Base-by-base conservation (phyloP, 306 rosid genomes). In the Datisca glomerata region DNA sequence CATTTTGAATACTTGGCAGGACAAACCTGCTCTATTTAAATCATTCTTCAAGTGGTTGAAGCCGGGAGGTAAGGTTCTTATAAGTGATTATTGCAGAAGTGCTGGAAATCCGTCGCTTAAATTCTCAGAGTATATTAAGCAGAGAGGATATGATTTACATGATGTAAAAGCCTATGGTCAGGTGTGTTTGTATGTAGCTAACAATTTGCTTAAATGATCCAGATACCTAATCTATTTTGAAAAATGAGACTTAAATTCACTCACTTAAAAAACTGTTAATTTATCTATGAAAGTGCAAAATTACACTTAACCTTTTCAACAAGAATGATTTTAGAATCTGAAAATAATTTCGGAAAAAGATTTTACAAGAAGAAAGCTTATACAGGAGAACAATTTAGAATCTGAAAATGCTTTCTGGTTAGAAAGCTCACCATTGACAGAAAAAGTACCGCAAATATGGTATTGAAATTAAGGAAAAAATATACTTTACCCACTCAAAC, bases 21-120 rank as follows among this genome's bases (percentile, higher is more conserved):
- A 89, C 49, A 89, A 89, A 65, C 72, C 75, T 15, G 75, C 78
- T 37, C 21, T 84, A 27, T 78, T 89, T 53, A 70, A 61, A 55
- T 77, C 93, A 37, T 80, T 89, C 63, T 68, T 63, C 72, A 61
- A 72, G 59, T 89, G 98, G 98, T 53, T 89, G 75, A 89, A 84
- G 69, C 95, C 95, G 5, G 95, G 98, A 21, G 98, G 95, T 1
- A 85, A 67, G 57, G 73, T 89, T 64, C 76, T 89, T 44, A 78
- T 89, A 43, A 84, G 76, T 49, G 98, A 89, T 53, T 89, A 84
- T 62, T 89, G 95, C 56, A 73, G 48, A 65, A 70, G 74, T 59
- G 57, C 79, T 61, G 81, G 69, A 64, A 60, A 61, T 59, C 95
- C 80, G 1, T 80, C 86, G 0, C 29, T 18, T 16, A 86, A 73